phyloP scores from a whole-genome alignment of 2,329 filamentous ascomycete species.

The Colletotrichum limetticola region DNA sequence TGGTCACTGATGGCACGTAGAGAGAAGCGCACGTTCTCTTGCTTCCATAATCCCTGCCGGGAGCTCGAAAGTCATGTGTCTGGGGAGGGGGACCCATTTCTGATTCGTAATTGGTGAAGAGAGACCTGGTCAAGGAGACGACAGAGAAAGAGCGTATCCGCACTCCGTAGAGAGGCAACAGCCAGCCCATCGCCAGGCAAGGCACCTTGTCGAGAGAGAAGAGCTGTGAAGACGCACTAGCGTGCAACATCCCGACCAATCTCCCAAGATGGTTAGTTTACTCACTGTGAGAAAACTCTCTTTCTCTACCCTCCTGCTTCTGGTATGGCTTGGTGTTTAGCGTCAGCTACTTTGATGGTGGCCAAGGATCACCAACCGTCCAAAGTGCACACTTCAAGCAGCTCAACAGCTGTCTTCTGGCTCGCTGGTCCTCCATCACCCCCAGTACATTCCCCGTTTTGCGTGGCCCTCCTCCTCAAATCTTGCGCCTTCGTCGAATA shows the following conservation, averaged over 20 bases:
- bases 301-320: constrained; percentile 9
- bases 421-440: constrained; percentile 2
- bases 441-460: background rate
- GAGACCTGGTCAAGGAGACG: background rate
- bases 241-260: constrained; percentile 1
- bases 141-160: background rate
- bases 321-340: constrained; percentile 2
- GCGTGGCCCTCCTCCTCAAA: constrained; percentile 2
- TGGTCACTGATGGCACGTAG: constrained; percentile 20
- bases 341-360: background rate
- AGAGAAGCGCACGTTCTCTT: constrained; percentile 16
- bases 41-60: constrained; percentile 28
- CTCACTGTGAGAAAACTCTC: constrained; percentile 22
- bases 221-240: background rate
- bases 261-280: constrained; percentile 14
- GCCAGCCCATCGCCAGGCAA: background rate
- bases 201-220: background rate
- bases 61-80: constrained; percentile 20
- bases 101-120: constrained; percentile 8
- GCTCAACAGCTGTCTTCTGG: background rate
- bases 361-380: constrained; percentile 9
- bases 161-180: constrained; percentile 7
- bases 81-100: background rate
- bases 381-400: background rate
- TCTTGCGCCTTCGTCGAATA: constrained; percentile 2